These are phyloP conservation scores for Sporisorium exsertum DNA, from an alignment of 1,284 basidiomycete species.

Conservation along the genomic window DNA sequence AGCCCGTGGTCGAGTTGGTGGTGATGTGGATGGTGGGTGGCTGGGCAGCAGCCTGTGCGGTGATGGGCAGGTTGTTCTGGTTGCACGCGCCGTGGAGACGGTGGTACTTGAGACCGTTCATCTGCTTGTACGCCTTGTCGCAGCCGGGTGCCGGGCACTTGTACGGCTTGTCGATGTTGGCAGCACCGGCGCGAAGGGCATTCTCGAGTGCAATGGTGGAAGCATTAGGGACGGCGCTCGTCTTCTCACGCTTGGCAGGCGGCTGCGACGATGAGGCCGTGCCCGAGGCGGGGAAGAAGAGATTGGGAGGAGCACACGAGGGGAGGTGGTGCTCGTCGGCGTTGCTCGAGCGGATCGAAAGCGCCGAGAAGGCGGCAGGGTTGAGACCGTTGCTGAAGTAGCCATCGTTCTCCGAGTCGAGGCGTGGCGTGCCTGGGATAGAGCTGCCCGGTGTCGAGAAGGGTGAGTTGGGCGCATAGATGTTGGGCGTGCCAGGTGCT, in stretches of 20 bases:
- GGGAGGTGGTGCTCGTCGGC: constrained; percentile 64
- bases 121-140: constrained; percentile 99
- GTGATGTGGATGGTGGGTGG: constrained; percentile 45
- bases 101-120: constrained; percentile 96
- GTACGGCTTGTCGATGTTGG: constrained; percentile 81
- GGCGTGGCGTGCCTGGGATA: constrained; percentile 62
- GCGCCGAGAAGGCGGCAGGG: constrained; percentile 62
- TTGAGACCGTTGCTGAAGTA: constrained; percentile 60
- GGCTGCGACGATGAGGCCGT: constrained; percentile 47
- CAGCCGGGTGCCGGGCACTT: constrained; percentile 95
- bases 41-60: constrained; percentile 46
- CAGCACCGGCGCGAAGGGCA: constrained; percentile 31
- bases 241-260: constrained; percentile 63
- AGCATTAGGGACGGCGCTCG: constrained; percentile 36
- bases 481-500: constrained; percentile 52
- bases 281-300: constrained; percentile 68
- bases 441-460: constrained; percentile 67
- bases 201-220: constrained; percentile 41
- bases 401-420: constrained; percentile 60
- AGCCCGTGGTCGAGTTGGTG: constrained; percentile 38
- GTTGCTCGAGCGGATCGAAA: constrained; percentile 59
- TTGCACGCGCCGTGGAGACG: constrained; percentile 89
- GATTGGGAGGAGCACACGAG: constrained; percentile 68
- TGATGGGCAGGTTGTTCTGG: constrained; percentile 61
- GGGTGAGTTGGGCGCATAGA: constrained; percentile 66